Evolutionary conservation across 345 rosid genomes (phyloP).

Genomic region (Trapa incisa): DNA sequence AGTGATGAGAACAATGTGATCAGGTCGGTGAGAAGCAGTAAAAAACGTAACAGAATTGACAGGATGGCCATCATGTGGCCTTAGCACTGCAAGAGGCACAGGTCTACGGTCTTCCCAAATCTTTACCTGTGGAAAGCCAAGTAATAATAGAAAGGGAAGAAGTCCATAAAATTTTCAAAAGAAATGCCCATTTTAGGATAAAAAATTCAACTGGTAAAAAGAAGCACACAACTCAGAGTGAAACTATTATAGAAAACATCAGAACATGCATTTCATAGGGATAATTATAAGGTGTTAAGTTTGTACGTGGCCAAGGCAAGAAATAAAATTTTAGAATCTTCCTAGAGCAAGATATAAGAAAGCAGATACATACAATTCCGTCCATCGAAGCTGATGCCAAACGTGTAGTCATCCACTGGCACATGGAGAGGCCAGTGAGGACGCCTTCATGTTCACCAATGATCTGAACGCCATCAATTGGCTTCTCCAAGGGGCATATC

Average conservation of each 20-base stretch:
- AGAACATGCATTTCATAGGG: too few relatives aligned
- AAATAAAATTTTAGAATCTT: conserved; percentile 1
- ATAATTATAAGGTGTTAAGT: too few relatives aligned
- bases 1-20: conserved; percentile 66
- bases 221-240: too few relatives aligned
- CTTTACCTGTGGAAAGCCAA: conserved; percentile 35
- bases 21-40: conserved; percentile 48
- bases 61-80: conserved; percentile 57
- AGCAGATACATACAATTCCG: conserved; percentile 41
- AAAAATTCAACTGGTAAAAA: neutral
- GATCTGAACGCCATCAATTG: conserved; percentile 55
- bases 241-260: too few relatives aligned
- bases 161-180: neutral
- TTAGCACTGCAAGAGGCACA: conserved; percentile 40
- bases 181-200: neutral
- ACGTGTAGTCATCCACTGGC: conserved; percentile 65
- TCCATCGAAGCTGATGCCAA: conserved; percentile 66
- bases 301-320: neutral
- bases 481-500: conserved; percentile 38
- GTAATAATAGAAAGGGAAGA: neutral
- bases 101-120: conserved; percentile 68
- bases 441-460: conserved; percentile 65
- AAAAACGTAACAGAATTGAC: conserved; percentile 52
- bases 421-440: conserved; percentile 61
- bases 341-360: neutral